Base-by-base conservation (phyloP, 1,284 basidiomycete species). In the Ustilago shanxiensis region DNA sequence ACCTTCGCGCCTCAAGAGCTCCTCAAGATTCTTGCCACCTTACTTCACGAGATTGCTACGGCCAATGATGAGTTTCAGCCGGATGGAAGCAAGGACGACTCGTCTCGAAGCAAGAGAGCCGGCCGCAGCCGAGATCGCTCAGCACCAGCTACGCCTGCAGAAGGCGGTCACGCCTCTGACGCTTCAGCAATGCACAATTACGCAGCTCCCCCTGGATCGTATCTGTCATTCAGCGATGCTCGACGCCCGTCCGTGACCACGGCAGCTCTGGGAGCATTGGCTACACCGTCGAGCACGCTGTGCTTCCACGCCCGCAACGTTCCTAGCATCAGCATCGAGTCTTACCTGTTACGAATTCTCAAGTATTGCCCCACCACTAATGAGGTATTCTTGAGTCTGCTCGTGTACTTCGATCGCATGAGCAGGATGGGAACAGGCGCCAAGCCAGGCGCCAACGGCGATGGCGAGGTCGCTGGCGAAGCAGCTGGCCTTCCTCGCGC, bases 291-390 rank as follows among this genome's bases (percentile, higher is more conserved):
- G 2, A 92, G 93, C 24, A 91, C 93, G 0, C 90, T 98, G 35
- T 93, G 94, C 50, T 98, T 98, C 86, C 95, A 98, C 86, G 96
- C 96, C 0, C 91, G 96, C 29, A 96, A 98, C 86, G 90, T 98
- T 31, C 96, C 96, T 10, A 93, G 93, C 35, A 98, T 99, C 85
- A 90, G 93, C 28, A 93, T 99, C 82, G 95, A 98, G 86, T 91
- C 93, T 3, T 99, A 99, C 85, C 90, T 99, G 11, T 88, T 96
- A 33, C 91, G 96, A 45, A 99, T 99, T 74, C 91, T 98, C 87
- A 98, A 96, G 85, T 99, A 99, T 86, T 99, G 96, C 86, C 96
- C 96, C 2, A 95, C 95, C 2, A 96, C 95, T 49, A 99, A 98
- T 88, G 94, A 98, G 85, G 96, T 99, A 49, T 99, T 99, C 85